Evolutionary conservation across 2,329 filamentous ascomycete species (phyloP).

Genomic region (Alternaria dauci): DNA sequence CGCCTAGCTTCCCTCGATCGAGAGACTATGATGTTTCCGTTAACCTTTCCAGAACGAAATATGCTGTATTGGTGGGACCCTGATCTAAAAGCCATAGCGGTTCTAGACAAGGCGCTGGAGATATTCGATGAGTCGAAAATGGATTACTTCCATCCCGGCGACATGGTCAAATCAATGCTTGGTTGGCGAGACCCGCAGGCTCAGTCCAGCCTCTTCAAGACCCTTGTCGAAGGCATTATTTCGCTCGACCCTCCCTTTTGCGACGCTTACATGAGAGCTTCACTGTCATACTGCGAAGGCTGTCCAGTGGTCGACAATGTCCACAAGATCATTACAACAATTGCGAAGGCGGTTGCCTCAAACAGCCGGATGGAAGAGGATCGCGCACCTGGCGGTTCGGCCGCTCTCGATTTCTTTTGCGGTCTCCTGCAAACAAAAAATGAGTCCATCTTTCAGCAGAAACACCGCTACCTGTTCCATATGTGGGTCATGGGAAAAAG

Average conservation of each 20-base stretch:
- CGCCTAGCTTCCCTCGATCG: conserved; percentile 34
- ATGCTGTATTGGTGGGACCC: conserved; percentile 40
- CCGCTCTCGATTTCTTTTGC: conserved; percentile 38
- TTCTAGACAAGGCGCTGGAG: conserved; percentile 49
- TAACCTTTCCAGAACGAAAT: conserved; percentile 33
- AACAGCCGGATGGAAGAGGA: conserved; percentile 22
- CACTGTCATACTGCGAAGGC: conserved; percentile 42
- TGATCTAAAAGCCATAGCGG: conserved; percentile 39
- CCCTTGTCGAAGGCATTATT: conserved; percentile 44
- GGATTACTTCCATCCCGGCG: conserved; percentile 45
- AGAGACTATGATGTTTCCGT: conserved; percentile 36
- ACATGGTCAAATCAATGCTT: conserved; percentile 46
- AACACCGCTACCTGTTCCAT: conserved; percentile 33
- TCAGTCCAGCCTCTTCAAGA: conserved; percentile 31
- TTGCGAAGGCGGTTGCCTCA: conserved; percentile 30
- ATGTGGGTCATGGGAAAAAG: conserved; percentile 28
- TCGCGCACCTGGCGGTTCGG: conserved; percentile 32
- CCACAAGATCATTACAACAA: conserved; percentile 28
- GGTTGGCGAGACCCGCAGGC: conserved; percentile 24
- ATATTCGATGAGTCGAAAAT: conserved; percentile 41
- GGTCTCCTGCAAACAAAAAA: conserved; percentile 36
- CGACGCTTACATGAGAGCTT: conserved; percentile 45
- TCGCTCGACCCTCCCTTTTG: conserved; percentile 34
- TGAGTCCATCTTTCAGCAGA: conserved; percentile 28
- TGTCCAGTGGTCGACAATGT: conserved; percentile 25